A percentile compares a stretch with the other conserved stretches of the same genome.
These are phyloP conservation scores for Cinnamomum micranthum DNA, from an alignment of 164 flowering plant species.

Conservation along the genomic window DNA sequence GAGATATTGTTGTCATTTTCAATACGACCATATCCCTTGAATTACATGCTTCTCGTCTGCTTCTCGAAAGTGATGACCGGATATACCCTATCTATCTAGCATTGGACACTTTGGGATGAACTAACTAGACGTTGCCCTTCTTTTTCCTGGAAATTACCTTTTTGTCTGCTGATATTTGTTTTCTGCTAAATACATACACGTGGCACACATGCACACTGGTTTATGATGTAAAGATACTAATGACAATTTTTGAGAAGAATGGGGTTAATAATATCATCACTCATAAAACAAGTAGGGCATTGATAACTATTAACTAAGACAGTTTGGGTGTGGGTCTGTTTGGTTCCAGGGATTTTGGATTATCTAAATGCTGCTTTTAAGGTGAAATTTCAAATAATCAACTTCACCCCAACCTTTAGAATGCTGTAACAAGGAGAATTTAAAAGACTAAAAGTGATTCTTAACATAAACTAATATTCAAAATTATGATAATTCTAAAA, in stretches of 20 bases:
- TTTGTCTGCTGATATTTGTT: not conserved
- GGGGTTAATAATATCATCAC: not conserved
- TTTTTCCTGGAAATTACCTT: not conserved
- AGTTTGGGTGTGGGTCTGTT: too few species aligned
- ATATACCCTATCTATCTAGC: slow-evolving; percentile 1
- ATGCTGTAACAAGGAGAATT: too few species aligned
- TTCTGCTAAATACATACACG: not conserved
- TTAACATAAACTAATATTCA: too few species aligned
- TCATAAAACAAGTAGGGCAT: not conserved
- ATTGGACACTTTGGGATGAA: not conserved
- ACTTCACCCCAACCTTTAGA: too few species aligned
- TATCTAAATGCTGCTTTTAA: too few species aligned
- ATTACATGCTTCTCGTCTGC: slow-evolving; percentile 17
- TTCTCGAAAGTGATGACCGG: slow-evolving; percentile 5
- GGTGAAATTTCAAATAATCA: too few species aligned
- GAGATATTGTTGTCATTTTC: slow-evolving; percentile 41
- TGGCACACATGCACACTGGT: not conserved
- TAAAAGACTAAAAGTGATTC: too few species aligned
- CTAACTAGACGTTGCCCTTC: not conserved
- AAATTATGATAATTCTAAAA: too few species aligned
- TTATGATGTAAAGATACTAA: too few species aligned
- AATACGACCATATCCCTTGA: slow-evolving; percentile 31
- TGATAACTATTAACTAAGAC: not conserved
- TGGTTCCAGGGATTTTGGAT: too few species aligned
- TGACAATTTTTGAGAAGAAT: not conserved